These are phyloP conservation scores for Naganishia randhawae DNA, from an alignment of 768 basidiomycete genomes.

Conservation along the genomic window DNA sequence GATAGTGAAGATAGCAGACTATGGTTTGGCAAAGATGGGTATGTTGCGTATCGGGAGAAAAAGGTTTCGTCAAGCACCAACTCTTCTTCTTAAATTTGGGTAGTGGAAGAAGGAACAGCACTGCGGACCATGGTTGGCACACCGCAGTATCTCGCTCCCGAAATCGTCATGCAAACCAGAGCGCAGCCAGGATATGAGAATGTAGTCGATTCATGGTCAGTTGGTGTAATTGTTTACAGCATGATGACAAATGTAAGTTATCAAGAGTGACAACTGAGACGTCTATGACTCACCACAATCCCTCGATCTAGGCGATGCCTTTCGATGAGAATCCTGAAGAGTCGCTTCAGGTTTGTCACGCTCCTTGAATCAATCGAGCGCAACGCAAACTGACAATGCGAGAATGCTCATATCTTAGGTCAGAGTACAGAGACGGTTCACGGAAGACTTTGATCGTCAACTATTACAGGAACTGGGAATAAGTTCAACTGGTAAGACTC, in stretches of 20 bases:
- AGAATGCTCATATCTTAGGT: not conserved
- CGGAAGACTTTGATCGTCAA: slow-evolving; percentile 59
- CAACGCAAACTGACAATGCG: not conserved
- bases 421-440: slow-evolving; percentile 37
- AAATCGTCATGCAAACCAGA: slow-evolving; percentile 69
- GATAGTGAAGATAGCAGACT: slow-evolving; percentile 84
- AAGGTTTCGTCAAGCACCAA: too few relatives aligned
- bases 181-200: slow-evolving; percentile 67
- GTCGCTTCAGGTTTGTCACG: slow-evolving; percentile 55
- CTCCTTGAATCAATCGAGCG: not conserved
- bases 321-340: slow-evolving; percentile 72
- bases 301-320: slow-evolving; percentile 66
- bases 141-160: slow-evolving; percentile 53
- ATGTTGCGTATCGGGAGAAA: too few relatives aligned
- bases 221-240: slow-evolving; percentile 86
- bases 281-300: slow-evolving; percentile 53
- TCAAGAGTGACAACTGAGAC: not conserved
- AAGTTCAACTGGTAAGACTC: slow-evolving; percentile 58
- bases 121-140: slow-evolving; percentile 84
- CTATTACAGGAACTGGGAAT: slow-evolving; percentile 53
- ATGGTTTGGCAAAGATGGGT: slow-evolving; percentile 81
- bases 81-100: too few relatives aligned
- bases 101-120: slow-evolving; percentile 28
- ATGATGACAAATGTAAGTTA: slow-evolving; percentile 58
- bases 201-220: slow-evolving; percentile 91